These are phyloP conservation scores for Wickerhamomyces ciferrii DNA, from an alignment of 805 yeast genomes.

Conservation along the genomic window DNA sequence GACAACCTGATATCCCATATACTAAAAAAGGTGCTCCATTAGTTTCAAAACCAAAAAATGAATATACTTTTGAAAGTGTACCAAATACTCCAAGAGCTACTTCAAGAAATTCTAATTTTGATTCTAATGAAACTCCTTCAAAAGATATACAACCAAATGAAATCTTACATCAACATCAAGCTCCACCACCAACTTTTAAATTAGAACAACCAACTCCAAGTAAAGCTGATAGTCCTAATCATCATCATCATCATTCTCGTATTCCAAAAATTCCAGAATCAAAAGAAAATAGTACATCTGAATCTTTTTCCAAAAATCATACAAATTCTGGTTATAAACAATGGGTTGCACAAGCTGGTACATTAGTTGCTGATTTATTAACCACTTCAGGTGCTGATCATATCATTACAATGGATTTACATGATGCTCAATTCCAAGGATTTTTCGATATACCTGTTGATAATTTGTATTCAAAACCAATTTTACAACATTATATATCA, in stretches of 20 bases:
- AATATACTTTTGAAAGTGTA: slow-evolving; percentile 41
- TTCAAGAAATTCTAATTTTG: slow-evolving; percentile 5
- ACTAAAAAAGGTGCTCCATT: slow-evolving; percentile 73
- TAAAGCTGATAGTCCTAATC: slow-evolving; percentile 18
- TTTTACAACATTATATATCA: slow-evolving; percentile 78
- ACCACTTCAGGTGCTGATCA: slow-evolving; percentile 96
- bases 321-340: slow-evolving; percentile 72
- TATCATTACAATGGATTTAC: slow-evolving; percentile 95
- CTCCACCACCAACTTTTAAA: slow-evolving; percentile 8
- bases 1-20: slow-evolving; percentile 93
- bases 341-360: slow-evolving; percentile 96
- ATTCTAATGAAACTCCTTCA: slow-evolving; percentile 8
- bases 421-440: slow-evolving; percentile 97
- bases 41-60: slow-evolving; percentile 30
- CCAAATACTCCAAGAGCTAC: slow-evolving; percentile 42
- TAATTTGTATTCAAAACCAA: slow-evolving; percentile 83
- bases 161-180: slow-evolving; percentile 2
- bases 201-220: slow-evolving; percentile 15
- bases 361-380: slow-evolving; percentile 80
- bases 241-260: slow-evolving; percentile 17
- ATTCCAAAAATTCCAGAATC: slow-evolving; percentile 31
- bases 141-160: slow-evolving; percentile 5
- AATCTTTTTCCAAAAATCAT: slow-evolving; percentile 25
- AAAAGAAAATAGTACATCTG: slow-evolving; percentile 11
- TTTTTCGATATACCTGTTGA: slow-evolving; percentile 96